Conservation (phyloP, 2,329 filamentous ascomycete species). For the Escovopsis sp. region DNA sequence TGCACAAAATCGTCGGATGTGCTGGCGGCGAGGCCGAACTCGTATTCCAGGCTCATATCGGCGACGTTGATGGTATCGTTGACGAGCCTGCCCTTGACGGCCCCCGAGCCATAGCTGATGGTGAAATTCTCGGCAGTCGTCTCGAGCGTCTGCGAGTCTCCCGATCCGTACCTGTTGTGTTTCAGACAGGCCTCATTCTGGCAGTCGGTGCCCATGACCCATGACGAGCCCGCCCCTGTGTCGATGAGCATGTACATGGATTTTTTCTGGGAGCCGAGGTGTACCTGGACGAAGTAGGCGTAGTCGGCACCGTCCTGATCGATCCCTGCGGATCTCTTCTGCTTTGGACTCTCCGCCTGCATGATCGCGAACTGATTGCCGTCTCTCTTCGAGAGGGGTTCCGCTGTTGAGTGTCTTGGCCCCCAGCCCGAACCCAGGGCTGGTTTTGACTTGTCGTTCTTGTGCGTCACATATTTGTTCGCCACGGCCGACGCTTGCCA, state of each 20-base stretch:
- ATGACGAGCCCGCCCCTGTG: constrained; percentile 57
- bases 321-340: constrained; percentile 36
- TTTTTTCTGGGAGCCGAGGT: constrained; percentile 38
- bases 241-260: constrained; percentile 48
- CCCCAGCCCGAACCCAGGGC: neutral
- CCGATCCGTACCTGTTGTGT: constrained; percentile 54
- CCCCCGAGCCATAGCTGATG: constrained; percentile 64
- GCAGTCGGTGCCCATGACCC: constrained; percentile 67
- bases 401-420: neutral
- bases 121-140: constrained; percentile 38
- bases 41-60: constrained; percentile 44
- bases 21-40: constrained; percentile 57
- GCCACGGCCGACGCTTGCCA: constrained; percentile 11
- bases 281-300: constrained; percentile 46
- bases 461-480: constrained; percentile 7
- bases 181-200: constrained; percentile 46
- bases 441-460: constrained; percentile 5
- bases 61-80: constrained; percentile 54
- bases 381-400: constrained; percentile 18
- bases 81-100: constrained; percentile 50
- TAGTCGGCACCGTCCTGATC: constrained; percentile 51
- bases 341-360: constrained; percentile 28
- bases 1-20: constrained; percentile 59
- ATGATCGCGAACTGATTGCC: constrained; percentile 32
- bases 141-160: constrained; percentile 49